These are phyloP conservation scores for Vararia minispora DNA, from an alignment of 768 basidiomycete genomes.

Conservation along the genomic window DNA sequence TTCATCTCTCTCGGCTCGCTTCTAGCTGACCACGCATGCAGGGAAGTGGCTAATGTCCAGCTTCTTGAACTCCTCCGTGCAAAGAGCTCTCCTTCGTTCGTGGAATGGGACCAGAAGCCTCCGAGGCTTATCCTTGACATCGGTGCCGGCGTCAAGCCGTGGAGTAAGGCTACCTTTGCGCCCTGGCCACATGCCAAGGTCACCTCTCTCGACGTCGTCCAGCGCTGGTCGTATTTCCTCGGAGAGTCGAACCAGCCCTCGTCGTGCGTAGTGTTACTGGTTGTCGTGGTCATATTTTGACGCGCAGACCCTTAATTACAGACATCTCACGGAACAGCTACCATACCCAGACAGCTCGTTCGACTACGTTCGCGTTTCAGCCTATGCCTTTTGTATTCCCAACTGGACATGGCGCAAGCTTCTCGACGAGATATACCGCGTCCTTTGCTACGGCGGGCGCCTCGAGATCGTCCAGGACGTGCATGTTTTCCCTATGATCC, in stretches of 20 bases:
- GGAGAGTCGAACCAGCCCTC: conserved; percentile 6
- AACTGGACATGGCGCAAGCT: conserved; percentile 47
- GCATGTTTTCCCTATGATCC: conserved; percentile 50
- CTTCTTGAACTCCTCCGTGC: too few relatives aligned
- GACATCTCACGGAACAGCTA: conserved; percentile 41
- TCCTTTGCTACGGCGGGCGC: conserved; percentile 48
- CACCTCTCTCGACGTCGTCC: conserved; percentile 60
- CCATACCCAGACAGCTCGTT: conserved; percentile 57
- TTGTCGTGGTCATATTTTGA: not conserved
- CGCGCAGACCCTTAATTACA: conserved; percentile 17
- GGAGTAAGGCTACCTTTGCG: conserved; percentile 1
- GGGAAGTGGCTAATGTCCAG: too few relatives aligned
- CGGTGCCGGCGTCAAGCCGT: too few relatives aligned
- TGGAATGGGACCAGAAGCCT: too few relatives aligned
- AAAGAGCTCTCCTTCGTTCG: too few relatives aligned
- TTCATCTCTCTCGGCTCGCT: too few relatives aligned
- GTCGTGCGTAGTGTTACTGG: conserved; percentile 38
- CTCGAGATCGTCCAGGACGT: conserved; percentile 71
- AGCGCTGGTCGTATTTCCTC: conserved; percentile 20
- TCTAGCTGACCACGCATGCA: too few relatives aligned
- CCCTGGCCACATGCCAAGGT: conserved; percentile 30
- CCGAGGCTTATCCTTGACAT: too few relatives aligned
- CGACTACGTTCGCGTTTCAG: conserved; percentile 66
- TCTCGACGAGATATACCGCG: conserved; percentile 47
- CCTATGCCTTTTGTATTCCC: conserved; percentile 53